Base-by-base conservation (phyloP, 176 grass and related monocot species). In the Oropetium thomaeum region DNA sequence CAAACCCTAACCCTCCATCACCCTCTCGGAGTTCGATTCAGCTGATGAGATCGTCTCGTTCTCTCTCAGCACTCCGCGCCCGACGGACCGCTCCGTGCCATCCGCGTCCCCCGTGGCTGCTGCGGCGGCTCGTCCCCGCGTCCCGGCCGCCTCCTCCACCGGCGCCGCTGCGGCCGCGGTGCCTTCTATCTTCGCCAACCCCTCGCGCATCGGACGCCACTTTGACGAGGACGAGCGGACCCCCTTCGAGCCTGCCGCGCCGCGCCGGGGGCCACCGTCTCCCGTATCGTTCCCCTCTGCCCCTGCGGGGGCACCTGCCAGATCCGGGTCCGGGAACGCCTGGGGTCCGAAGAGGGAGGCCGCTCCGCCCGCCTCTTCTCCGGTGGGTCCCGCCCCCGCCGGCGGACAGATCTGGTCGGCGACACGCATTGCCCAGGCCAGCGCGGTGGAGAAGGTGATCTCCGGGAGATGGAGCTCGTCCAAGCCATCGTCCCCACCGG, bases 151-250 rank as follows among this genome's bases (percentile, higher is more conserved):
- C 40, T 64, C 85, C 29, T 23, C 67, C 30, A 25, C 71, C n/a
- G 52, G 87, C 13, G 59, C 87, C 7, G 69, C 78, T 0, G 82
- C 61, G 4, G 81, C 79, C 43, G 74, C 59, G 38, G 82, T 59
- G 29, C 87, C 62, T 29, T 80, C 84, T 57, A 87, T 93, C 69
- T 87, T 89, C 73, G 75, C 77, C 15, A 79, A 77, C 23, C 59
- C 83, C 8, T 72, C 83, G 20, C 79, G 82, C 62, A 92, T 93
- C 70, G 95, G 96, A 33, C 89, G 87, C 62, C 91, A 99, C 82
- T 99, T 99, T 47, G 96, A 99, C 54, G 96, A 99, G 85, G 96
- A 99, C 64, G 96, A 95, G 89, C 96, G 96, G 71, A 95, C 86
- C 16, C 96, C 96, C 25, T 99, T 95, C 71, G 96, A 99, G 71